Base-by-base conservation (phyloP, 2,329 filamentous ascomycete species). In the Clonostachys rhizophaga region DNA sequence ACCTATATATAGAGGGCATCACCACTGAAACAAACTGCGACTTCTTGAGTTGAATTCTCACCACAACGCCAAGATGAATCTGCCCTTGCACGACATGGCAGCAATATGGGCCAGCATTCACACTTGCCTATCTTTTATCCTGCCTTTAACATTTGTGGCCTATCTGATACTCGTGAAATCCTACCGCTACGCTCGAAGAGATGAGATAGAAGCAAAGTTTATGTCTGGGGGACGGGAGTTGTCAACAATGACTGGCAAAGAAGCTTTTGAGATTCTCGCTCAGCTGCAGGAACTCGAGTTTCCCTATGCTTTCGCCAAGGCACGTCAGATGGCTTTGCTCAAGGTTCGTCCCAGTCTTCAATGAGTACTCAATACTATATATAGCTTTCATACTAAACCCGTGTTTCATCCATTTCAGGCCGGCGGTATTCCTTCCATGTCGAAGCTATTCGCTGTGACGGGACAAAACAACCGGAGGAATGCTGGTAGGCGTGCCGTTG, bases 311-410 rank as follows among this genome's bases (percentile, higher is more conserved):
- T 72, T 66, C 46, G 58, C 67, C 12, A 78, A 74, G 44, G 68
- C 76, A 2, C 60, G 82, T 6, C 72, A 80, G 47, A 82, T 84
- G 57, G 78, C 80, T 2, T 65, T 84, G 6, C 81, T 84, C 58
- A 75, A 74, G 62, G 75, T 76, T 49, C 35, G 61, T 48, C 18
- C 12, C 5, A 4, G 5, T 20, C 20, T 10, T 17, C 16, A 10
- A 33, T 37, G 7, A 13, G n/a, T 30, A 37, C 7, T 18, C 14
- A 34, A 18, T 18, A 16, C n/a, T 11, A 16, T 18, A 16, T 24
- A 30, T 40, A 12, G 24, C 40, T 36, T 35, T 16, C 17, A 11
- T 24, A 8, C 41, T 35, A 39, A 44, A 24, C 18, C 10, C 36
- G 12, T n/a, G 10, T 12, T 5, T 5, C 3, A 13, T 30, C 24